Base-by-base conservation (phyloP, 768 basidiomycete genomes). In the Lactifluus rugatus region DNA sequence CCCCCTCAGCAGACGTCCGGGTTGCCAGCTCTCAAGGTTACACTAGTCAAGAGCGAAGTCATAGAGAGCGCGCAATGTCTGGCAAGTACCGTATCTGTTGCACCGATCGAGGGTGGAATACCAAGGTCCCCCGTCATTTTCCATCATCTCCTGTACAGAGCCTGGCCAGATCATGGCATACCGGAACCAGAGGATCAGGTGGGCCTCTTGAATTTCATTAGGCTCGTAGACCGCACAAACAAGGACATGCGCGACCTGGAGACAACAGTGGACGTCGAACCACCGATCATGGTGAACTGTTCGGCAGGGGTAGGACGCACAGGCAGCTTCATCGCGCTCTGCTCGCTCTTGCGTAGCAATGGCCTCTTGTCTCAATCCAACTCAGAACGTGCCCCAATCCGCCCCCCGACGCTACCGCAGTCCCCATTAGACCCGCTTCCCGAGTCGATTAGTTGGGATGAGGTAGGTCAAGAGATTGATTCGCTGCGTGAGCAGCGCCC, bases 281-380 rank as follows among this genome's bases (percentile, higher is more conserved):
- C 87, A n/a, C 89, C 89, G 0, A 78, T 88, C 61, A 79, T 93
- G 65, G 78, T 89, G 31, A 82, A 87, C 61, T 94, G 92, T 67
- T 92, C 89, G 26, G 92, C 93, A 1, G 92, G 92, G 4, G 77
- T 93, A 57, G 92, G 92, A 3, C 79, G 92, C 36, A 92, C 92
- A 4, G 92, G 92, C 17, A 80, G 90, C 6, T 92, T 91, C 71
- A 87, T 94, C 66, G 82, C 87, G 0, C 67, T 92, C 41, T 82
- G 82, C 9, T 93, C 90, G 13, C 73, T 93, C 37, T 75, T 93
- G n/a, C 86, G 89, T 28, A 69, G 75, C 32, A 70, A 81, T 60
- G 76, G 84, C 55, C 73, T 75, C 19, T 48, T 65, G 17, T 62
- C 63, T 1, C 4, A 63, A 48, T 52, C 56, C 11, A 31, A 57